A percentile compares a stretch with the other conserved stretches of the same genome.
These are phyloP conservation scores for Rhipidocladum racemiflorum DNA, from an alignment of 176 grass and related monocot genomes.

Conservation along the genomic window DNA sequence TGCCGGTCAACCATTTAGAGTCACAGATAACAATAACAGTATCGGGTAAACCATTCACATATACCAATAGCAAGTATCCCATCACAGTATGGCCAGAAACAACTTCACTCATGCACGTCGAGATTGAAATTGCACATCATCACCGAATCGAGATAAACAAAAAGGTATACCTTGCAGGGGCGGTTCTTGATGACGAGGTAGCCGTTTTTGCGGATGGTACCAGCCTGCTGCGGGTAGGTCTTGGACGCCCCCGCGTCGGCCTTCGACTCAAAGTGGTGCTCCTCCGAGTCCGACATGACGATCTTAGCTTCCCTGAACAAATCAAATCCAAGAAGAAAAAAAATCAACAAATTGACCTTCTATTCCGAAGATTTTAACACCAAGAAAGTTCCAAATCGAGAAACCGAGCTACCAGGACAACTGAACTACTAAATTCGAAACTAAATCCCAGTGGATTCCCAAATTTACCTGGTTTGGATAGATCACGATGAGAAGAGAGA, in stretches of 20 bases:
- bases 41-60: neutral
- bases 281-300: constrained; percentile 83
- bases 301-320: neutral
- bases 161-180: constrained; percentile 74
- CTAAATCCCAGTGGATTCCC: neutral
- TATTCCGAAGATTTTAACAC: neutral
- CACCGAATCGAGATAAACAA: neutral
- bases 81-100: neutral
- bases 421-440: neutral
- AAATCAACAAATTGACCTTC: neutral
- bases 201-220: constrained; percentile 87
- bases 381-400: neutral
- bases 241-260: constrained; percentile 86
- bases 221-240: constrained; percentile 94
- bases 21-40: neutral
- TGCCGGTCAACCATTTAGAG: neutral
- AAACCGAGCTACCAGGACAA: neutral
- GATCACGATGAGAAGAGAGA: constrained; percentile 1
- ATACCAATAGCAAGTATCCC: neutral
- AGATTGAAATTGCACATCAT: neutral
- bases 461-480: constrained; percentile 32
- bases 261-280: constrained; percentile 95
- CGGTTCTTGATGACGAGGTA: constrained; percentile 83
- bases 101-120: neutral
- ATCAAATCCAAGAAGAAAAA: neutral